A percentile compares a stretch with the other conserved stretches of the same genome.
phyloP scores from a whole-genome alignment of 345 rosid genomes.

The Microthlaspi erraticum region DNA sequence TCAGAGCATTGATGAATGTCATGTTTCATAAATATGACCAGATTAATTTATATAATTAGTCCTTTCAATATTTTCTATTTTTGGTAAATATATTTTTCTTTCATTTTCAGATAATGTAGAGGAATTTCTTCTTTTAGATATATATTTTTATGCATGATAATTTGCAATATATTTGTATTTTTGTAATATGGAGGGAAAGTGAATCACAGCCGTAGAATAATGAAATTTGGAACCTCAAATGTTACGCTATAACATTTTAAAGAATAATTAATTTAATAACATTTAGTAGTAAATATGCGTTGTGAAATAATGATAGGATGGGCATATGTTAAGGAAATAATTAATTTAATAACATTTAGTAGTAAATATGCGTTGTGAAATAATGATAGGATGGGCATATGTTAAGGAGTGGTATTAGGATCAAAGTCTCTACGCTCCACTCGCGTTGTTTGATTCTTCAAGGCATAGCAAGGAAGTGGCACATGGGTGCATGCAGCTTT shows the following conservation, averaged over 20 bases:
- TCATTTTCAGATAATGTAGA: not conserved
- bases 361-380: constrained; percentile 29
- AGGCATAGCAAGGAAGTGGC: constrained; percentile 44
- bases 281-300: constrained; percentile 7
- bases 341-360: no score
- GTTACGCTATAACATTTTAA: not conserved
- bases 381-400: constrained; percentile 34
- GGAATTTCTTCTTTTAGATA: not conserved
- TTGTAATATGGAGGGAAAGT: not conserved
- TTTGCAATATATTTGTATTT: not conserved
- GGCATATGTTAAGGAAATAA: constrained; percentile 41
- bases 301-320: constrained; percentile 38
- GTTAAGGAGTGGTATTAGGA: constrained; percentile 43
- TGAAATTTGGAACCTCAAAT: not conserved
- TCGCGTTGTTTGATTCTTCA: constrained; percentile 38
- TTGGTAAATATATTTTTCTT: no score
- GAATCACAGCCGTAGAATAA: not conserved
- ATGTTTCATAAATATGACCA: no score
- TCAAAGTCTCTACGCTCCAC: constrained; percentile 30
- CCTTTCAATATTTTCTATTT: no score
- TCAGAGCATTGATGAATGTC: no score
- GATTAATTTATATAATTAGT: no score
- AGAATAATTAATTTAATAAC: not conserved
- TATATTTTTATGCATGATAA: no score
- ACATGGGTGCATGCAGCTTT: constrained; percentile 36